Evolutionary conservation across 179 eudicot species (phyloP), one percentile per base, ranked within the genome.

Genomic region (Carnegiea gigantea): DNA sequence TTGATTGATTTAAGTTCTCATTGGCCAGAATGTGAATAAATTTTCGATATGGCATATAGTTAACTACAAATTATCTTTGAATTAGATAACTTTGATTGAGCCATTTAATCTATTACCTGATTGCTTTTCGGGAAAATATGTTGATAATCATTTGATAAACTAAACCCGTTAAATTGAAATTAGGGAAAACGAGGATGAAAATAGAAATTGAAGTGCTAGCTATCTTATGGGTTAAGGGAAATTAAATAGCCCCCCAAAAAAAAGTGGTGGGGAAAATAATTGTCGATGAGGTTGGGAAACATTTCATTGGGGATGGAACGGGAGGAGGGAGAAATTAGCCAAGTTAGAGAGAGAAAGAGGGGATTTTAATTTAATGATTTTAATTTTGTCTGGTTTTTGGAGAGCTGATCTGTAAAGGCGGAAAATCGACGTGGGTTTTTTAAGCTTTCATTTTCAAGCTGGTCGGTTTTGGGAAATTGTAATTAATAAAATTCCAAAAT

Each of bases 151-250:
- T 9, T 51, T 4, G 18, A 51, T 57, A 6, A 5, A 20, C 30
- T 23, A 9, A 21, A 0, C 30, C 26, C 13, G 5, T n/a, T 23
- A 62, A n/a, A 62, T 8, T 23, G 3, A n/a, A 23, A 23, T 28
- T 1, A 60, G 14, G 24, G 24, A 9, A 77, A 67, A 30, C 20
- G 46, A 70, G 38, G 43, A n/a, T 62, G 30, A 9, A 28, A 57
- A 64, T 57, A 71, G 82, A 23, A 54, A 54, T 54, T 1, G 2
- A 68, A 15, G 40, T 0, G 9, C 44, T 68, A 75, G 85, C 57
- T 75, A 82, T 54, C 87, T 82, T 85, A 62, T 60, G 73, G n/a
- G 83, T 51, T 82, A 85, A 85, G 84, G 54, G 71, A 79, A 51
- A 18, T 3, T 24, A 53, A 53, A 57, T 1, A 57, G 1, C 20